Evolutionary conservation across 805 yeast genomes (phyloP).

Genomic region (fission yeast (Schizosaccharomyces pombe)): ASM294v3 CU329670.1:2841001-2841500

Average conservation of each 20-base stretch:
- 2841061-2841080: constrained; percentile 58
- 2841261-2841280: background rate
- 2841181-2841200: background rate
- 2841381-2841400: background rate
- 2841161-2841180: background rate
- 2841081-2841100: constrained; percentile 80
- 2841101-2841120: constrained; percentile 48
- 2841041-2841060: constrained; percentile 27
- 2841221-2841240: background rate
- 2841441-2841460: background rate
- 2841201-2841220: background rate
- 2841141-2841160: background rate
- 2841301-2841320: background rate
- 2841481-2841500: background rate
- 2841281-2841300: background rate
- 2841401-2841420: background rate
- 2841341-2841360: background rate
- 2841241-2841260: background rate
- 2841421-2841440: background rate
- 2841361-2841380: background rate
- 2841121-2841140: constrained; percentile 17
- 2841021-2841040: constrained; percentile 59
- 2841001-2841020: constrained; percentile 37
- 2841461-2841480: background rate
- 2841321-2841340: background rate